Percentiles rank a stretch among this genome's conserved stretches.
Evolutionary conservation across 148 eudicot species (phyloP).

Genomic region (Arctostaphylos glauca): DNA sequence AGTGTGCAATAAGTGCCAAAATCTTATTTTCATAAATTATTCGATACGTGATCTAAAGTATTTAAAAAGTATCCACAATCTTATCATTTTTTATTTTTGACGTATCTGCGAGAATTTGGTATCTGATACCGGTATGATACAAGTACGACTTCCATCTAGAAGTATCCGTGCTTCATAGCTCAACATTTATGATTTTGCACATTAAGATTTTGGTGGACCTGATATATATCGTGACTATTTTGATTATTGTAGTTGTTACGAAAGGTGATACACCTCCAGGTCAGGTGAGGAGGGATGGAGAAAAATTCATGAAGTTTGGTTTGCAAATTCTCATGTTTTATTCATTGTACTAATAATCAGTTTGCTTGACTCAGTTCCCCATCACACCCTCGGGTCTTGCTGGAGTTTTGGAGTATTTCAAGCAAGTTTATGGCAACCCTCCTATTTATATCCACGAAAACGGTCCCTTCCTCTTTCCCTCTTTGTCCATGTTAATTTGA

Average conservation of each 20-base stretch:
- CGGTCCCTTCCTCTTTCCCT: conserved; percentile 27
- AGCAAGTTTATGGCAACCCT: conserved; percentile 45
- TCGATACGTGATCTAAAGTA: too few relatives aligned
- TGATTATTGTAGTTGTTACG: background rate
- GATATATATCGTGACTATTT: background rate
- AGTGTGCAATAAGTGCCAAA: too few relatives aligned
- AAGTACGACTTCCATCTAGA: too few relatives aligned
- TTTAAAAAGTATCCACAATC: too few relatives aligned
- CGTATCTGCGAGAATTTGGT: too few relatives aligned
- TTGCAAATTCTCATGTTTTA: background rate
- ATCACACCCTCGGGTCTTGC: conserved; percentile 32
- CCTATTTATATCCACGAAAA: conserved; percentile 49
- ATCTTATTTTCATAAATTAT: too few relatives aligned
- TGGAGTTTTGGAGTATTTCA: conserved; percentile 38
- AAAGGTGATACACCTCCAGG: conserved; percentile 1
- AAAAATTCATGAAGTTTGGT: background rate
- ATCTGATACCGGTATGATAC: too few relatives aligned
- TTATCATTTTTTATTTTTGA: too few relatives aligned
- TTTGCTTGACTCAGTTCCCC: conserved; percentile 27
- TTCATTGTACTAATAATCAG: conserved; percentile 7
- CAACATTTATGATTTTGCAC: background rate
- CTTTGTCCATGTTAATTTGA: background rate
- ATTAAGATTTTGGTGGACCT: conserved; percentile 8
- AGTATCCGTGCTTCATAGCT: background rate
- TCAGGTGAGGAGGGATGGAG: conserved; percentile 16